Conservation (phyloP, 495 filamentous ascomycete species). For the Neurospora intermedia region DNA sequence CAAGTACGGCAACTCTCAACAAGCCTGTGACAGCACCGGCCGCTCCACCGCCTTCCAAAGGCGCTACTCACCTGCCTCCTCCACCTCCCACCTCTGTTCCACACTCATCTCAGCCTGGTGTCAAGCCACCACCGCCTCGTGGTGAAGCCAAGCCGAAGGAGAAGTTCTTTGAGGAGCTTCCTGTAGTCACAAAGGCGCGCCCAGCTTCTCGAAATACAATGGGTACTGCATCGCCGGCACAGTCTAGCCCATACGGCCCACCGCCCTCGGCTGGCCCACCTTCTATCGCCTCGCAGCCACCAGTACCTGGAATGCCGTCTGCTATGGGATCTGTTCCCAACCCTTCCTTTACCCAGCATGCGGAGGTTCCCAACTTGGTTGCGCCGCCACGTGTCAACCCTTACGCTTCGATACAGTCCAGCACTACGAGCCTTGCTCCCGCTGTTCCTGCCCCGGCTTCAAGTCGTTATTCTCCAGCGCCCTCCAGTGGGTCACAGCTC, state of each 20-base stretch:
- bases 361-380: conserved; percentile 30
- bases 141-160: conserved; percentile 25
- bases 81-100: conserved; percentile 23
- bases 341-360: conserved; percentile 11
- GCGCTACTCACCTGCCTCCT: conserved; percentile 38
- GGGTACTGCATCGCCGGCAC: conserved; percentile 26
- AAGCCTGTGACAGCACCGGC: conserved; percentile 22
- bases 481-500: conserved; percentile 29
- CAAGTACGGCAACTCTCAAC: conserved; percentile 30
- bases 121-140: conserved; percentile 18
- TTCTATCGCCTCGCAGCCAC: conserved; percentile 8
- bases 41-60: conserved; percentile 42
- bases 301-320: conserved; percentile 14
- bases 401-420: conserved; percentile 41
- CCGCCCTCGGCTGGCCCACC: conserved; percentile 22
- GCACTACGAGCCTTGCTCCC: conserved; percentile 27
- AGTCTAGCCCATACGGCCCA: conserved; percentile 23
- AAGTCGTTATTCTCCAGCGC: conserved; percentile 53
- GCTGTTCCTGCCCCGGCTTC: conserved; percentile 30
- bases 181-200: conserved; percentile 49
- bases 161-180: conserved; percentile 87
- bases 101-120: conserved; percentile 19
- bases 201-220: conserved; percentile 33
- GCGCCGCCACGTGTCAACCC: conserved; percentile 52
- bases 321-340: neutral